Conservation (phyloP, 2,329 filamentous ascomycete species). For the Proliferodiscus dingleyae region DNA sequence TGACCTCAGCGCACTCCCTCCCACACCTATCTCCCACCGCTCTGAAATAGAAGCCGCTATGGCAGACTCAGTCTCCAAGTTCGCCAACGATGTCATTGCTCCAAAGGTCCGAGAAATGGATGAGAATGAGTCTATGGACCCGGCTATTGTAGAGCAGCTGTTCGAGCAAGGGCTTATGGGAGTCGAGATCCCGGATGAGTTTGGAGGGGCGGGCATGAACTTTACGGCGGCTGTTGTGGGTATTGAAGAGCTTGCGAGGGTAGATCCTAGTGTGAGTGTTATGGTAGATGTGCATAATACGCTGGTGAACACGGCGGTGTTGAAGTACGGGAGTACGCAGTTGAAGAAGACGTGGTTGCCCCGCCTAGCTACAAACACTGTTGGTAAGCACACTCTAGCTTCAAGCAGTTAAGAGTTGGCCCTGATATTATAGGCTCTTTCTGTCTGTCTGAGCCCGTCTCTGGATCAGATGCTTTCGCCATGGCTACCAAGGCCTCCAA, state of each 20-base stretch:
- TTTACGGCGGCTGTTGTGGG: constrained; percentile 94
- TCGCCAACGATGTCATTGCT: constrained; percentile 81
- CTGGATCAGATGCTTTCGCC: constrained; percentile 93
- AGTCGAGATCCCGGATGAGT: constrained; percentile 95
- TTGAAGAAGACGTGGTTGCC: constrained; percentile 85
- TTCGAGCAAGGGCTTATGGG: constrained; percentile 98
- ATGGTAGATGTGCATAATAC: constrained; percentile 98
- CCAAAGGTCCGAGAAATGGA: constrained; percentile 97
- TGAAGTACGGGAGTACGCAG: constrained; percentile 75
- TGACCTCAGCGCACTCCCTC: constrained; percentile 72
- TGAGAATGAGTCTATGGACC: constrained; percentile 92
- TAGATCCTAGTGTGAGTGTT: constrained; percentile 92
- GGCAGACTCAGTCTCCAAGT: constrained; percentile 85
- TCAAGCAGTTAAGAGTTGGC: not conserved
- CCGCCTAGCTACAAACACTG: constrained; percentile 81
- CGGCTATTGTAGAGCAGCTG: constrained; percentile 78
- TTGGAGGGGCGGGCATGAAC: constrained; percentile 96
- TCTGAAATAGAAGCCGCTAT: constrained; percentile 88
- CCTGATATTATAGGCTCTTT: constrained; percentile 57
- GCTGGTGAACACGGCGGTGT: constrained; percentile 85
- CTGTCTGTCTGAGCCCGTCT: constrained; percentile 87
- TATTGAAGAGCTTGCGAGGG: constrained; percentile 91
- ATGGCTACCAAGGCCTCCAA: constrained; percentile 85
- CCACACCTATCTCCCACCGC: constrained; percentile 88
- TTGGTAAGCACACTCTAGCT: constrained; percentile 46